A percentile compares a stretch with the other conserved stretches of the same genome.
These are phyloP conservation scores for Phytophthora sp. DNA, from an alignment of 352 stramenopile genomes.

Conservation along the genomic window DNA sequence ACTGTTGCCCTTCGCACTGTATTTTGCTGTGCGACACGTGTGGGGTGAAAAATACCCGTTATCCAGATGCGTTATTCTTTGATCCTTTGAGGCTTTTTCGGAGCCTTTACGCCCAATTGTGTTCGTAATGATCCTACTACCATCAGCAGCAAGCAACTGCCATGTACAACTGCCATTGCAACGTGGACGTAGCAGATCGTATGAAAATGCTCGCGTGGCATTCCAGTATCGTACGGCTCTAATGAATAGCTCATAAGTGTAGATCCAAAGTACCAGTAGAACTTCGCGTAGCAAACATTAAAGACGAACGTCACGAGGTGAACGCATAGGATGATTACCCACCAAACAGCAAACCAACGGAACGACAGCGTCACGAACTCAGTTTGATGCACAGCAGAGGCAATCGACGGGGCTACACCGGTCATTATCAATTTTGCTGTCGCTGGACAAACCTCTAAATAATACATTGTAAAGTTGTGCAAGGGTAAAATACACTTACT, in stretches of 20 bases:
- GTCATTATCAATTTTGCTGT: background rate
- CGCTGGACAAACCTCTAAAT: too few relatives aligned
- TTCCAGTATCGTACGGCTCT: slow-evolving; percentile 9
- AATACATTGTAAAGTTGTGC: too few relatives aligned
- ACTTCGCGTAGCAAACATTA: slow-evolving; percentile 16
- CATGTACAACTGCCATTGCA: slow-evolving; percentile 22
- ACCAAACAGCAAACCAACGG: slow-evolving; percentile 23
- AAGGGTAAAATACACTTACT: too few relatives aligned
- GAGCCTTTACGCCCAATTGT: too few relatives aligned
- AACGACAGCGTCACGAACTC: background rate
- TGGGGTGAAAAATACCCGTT: too few relatives aligned
- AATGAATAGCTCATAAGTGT: slow-evolving; percentile 15
- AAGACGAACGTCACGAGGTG: slow-evolving; percentile 6
- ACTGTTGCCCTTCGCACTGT: background rate
- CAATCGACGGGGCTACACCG: background rate
- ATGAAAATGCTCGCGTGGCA: slow-evolving; percentile 11
- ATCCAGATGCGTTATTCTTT: background rate
- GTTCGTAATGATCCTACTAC: background rate
- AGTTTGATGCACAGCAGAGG: too few relatives aligned
- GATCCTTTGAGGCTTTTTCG: background rate
- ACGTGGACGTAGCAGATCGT: slow-evolving; percentile 24
- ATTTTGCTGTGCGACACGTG: too few relatives aligned
- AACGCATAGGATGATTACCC: slow-evolving; percentile 8
- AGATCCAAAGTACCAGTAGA: slow-evolving; percentile 17
- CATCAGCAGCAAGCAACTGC: slow-evolving; percentile 19